A percentile compares a stretch with the other conserved stretches of the same genome.
Conservation (phyloP, 2,329 filamentous ascomycete genomes). For the Colletotrichum plurivorum region DNA sequence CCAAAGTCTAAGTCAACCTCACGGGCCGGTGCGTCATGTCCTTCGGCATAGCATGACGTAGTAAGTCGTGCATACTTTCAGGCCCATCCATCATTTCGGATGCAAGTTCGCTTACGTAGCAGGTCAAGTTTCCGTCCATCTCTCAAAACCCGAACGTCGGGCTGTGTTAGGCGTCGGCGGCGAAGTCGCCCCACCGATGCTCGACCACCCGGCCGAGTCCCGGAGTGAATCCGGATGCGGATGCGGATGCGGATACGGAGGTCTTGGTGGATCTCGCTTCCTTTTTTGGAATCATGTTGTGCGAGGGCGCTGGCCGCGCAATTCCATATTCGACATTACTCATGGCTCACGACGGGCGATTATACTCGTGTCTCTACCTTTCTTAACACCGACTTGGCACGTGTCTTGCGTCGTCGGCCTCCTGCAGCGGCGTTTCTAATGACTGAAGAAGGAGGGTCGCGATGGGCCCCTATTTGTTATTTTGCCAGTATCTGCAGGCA, state of each 20-base stretch:
- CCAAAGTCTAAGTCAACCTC: conserved; percentile 24
- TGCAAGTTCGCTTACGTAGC: not conserved
- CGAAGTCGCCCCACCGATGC: not conserved
- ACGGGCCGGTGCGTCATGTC: not conserved
- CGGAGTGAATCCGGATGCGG: conserved; percentile 18
- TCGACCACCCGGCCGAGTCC: not conserved
- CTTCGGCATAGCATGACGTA: not conserved
- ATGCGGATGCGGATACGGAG: conserved; percentile 38
- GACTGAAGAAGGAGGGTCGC: not conserved
- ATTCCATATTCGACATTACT: not conserved
- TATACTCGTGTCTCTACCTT: not conserved
- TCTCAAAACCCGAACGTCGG: not conserved
- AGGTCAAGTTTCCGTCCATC: not conserved
- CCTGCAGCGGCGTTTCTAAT: conserved; percentile 8
- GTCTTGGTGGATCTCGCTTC: not conserved
- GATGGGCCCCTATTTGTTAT: not conserved
- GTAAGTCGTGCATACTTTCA: not conserved
- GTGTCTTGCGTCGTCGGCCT: conserved; percentile 7
- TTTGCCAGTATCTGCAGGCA: not conserved
- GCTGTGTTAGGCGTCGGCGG: not conserved
- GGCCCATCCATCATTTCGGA: not conserved
- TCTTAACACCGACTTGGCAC: not conserved
- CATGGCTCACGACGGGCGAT: no score
- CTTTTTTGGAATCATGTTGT: not conserved
- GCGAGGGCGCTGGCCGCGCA: not conserved